Evolutionary conservation across 768 basidiomycete species (phyloP), one percentile per base, ranked within the genome.

Genomic region (Leucosporidium creatinivorum): DNA sequence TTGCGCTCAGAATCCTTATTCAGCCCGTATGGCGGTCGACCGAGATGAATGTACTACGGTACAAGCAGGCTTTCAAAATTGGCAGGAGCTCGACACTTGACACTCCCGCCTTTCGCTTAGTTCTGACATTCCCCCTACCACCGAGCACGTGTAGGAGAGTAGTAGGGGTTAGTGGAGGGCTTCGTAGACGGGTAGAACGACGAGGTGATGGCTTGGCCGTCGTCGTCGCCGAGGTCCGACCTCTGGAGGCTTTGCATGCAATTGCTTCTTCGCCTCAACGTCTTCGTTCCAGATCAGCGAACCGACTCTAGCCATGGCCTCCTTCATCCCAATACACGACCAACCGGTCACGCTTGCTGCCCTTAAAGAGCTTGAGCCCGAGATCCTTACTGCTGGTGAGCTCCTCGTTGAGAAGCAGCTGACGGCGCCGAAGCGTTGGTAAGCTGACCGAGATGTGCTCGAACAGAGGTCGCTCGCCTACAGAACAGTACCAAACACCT

Each of bases 401-500:
- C 30, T 9, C 25, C 30, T 21, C 47, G 39, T 13, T n/a, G 5
- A 47, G n/a, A 33, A 33, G 33, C 33, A 33, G 54, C 63, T 51
- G 58, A 57, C 26, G 25, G 2, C 30, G 19, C 26, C 31, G 39
- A 44, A n/a, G 39, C 6, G 10, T 8, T 8, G 3, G 39, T 9
- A 17, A 44, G 15, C 39, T 44, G 3, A 44, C 13, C 8, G 10
- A 44, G 23, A 2, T 0, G 2, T 1, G 17, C 25, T 2, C 5
- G n/a, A 51, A 13, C 62, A 70, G 70, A 72, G 60, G 63, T 72
- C 55, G 18, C 49, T 1, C 61, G 70, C 25, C 54, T 72, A 5
- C 52, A 69, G 60, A 68, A 72, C 70, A 52, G 48, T 17, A 55
- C 69, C 25, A 33, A 50, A n/a, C 70, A 72, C 49, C 60, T 72